A percentile compares a stretch with the other conserved stretches of the same genome.
These are phyloP conservation scores for Pleurozium schreberi DNA, from an alignment of 225 moss, liverwort and hornwort species.

Conservation along the genomic window DNA sequence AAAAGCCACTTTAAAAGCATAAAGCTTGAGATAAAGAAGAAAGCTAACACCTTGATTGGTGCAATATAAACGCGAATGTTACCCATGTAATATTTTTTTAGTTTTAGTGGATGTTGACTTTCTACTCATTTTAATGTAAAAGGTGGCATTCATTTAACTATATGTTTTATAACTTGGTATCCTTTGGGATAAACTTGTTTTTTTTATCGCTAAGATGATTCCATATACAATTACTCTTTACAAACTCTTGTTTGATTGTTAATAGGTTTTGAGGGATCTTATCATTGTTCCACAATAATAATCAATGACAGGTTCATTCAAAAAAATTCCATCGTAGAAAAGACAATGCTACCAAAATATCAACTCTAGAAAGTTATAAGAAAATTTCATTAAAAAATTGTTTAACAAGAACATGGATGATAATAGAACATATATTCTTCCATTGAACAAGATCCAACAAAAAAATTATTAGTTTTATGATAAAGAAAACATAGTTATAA, in stretches of 20 bases:
- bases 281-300: background rate
- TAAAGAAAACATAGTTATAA: background rate
- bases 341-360: fast-evolving
- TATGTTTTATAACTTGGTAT: too few relatives aligned
- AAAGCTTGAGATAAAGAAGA: background rate
- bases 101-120: background rate
- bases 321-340: too few relatives aligned
- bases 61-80: background rate
- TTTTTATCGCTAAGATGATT: background rate
- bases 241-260: background rate
- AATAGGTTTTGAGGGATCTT: background rate
- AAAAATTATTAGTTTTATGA: background rate
- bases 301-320: too few relatives aligned
- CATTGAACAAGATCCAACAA: background rate
- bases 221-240: fast-evolving
- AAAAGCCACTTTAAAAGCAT: background rate
- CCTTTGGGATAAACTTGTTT: background rate
- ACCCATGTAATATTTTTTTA: too few relatives aligned
- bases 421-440: background rate
- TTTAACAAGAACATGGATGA: background rate
- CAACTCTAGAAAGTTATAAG: background rate
- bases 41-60: background rate
- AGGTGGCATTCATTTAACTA: too few relatives aligned
- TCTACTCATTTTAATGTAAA: too few relatives aligned
- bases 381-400: background rate